These are phyloP conservation scores for Protea cynaroides DNA, from an alignment of 164 flowering plant genomes.

Conservation along the genomic window DNA sequence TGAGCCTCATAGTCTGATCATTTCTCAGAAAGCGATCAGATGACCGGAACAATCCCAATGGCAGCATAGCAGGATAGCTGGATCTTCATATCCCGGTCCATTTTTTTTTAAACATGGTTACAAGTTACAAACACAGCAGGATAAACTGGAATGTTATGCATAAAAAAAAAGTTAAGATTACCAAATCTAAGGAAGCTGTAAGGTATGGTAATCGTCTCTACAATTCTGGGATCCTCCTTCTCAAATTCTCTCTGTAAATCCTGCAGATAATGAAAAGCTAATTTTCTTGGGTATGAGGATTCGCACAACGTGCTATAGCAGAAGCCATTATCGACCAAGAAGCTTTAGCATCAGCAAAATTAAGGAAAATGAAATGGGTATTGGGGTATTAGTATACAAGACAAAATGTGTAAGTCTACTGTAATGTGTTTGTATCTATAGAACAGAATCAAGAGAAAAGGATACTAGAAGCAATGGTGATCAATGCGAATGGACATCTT, in stretches of 20 bases:
- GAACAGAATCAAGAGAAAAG: slow-evolving; percentile 6
- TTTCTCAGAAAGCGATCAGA: too few species aligned
- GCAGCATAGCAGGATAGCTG: too few species aligned
- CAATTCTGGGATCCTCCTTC: slow-evolving; percentile 24
- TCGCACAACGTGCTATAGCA: slow-evolving; percentile 44
- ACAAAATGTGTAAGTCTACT: too few species aligned
- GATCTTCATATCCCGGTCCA: too few species aligned
- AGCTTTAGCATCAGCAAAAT: slow-evolving; percentile 22
- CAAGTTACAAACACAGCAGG: too few species aligned
- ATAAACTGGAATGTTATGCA: too few species aligned
- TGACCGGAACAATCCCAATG: too few species aligned
- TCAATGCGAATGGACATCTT: slow-evolving; percentile 39
- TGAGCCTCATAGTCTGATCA: too few species aligned
- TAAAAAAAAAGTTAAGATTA: slow-evolving; percentile 17
- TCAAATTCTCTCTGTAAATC: slow-evolving; percentile 43
- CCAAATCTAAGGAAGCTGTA: slow-evolving; percentile 44
- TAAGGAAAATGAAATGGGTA: background rate
- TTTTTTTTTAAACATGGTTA: too few species aligned
- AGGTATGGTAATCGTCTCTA: slow-evolving; percentile 32
- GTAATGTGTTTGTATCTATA: too few species aligned
- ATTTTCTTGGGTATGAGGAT: slow-evolving; percentile 48
- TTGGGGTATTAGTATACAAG: too few species aligned
- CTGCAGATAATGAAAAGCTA: slow-evolving; percentile 41
- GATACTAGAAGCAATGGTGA: slow-evolving; percentile 41
- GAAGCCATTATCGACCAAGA: slow-evolving; percentile 36